Conservation (phyloP, 805 yeast species). For the Starmerella riodocensis region DNA sequence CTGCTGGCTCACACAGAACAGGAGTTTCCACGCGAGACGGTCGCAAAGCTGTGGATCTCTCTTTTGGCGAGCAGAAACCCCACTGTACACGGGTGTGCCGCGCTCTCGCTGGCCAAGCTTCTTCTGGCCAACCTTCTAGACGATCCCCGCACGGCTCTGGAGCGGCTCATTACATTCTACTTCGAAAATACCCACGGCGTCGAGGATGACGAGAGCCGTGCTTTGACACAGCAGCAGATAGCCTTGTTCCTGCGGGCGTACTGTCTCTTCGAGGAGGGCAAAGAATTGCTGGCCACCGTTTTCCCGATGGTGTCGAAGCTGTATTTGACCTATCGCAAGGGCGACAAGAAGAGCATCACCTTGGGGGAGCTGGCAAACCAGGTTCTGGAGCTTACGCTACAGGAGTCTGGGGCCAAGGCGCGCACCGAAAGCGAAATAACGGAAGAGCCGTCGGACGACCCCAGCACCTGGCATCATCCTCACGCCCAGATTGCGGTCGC, state of each 20-base stretch:
- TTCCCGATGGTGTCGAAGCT: conserved; percentile 1
- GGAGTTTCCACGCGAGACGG: background rate
- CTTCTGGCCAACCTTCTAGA: conserved; percentile 61
- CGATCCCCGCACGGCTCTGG: conserved; percentile 42
- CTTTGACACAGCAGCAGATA: conserved; percentile 37
- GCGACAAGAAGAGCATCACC: conserved; percentile 28
- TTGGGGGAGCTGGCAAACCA: conserved; percentile 38
- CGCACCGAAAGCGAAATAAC: background rate
- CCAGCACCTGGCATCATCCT: conserved; percentile 1
- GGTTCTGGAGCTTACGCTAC: conserved; percentile 75
- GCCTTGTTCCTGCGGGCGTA: conserved; percentile 19
- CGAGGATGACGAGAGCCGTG: conserved; percentile 40
- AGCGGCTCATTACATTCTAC: conserved; percentile 56
- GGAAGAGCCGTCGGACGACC: background rate
- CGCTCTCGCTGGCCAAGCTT: conserved; percentile 75
- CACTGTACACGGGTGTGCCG: conserved; percentile 62
- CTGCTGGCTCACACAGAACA: conserved; percentile 11
- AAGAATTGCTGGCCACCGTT: conserved; percentile 25
- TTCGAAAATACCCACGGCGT: conserved; percentile 41
- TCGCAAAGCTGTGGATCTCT: background rate
- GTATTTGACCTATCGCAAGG: conserved; percentile 26
- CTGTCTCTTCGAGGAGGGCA: conserved; percentile 35
- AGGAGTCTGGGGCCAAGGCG: conserved; percentile 24
- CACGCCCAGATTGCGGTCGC: conserved; percentile 10
- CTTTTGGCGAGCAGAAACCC: conserved; percentile 36